Percentiles rank a stretch among this genome's conserved stretches.
Conservation (phyloP, 2,329 filamentous ascomycete genomes). For the Sarocladium brachiariae region DNA sequence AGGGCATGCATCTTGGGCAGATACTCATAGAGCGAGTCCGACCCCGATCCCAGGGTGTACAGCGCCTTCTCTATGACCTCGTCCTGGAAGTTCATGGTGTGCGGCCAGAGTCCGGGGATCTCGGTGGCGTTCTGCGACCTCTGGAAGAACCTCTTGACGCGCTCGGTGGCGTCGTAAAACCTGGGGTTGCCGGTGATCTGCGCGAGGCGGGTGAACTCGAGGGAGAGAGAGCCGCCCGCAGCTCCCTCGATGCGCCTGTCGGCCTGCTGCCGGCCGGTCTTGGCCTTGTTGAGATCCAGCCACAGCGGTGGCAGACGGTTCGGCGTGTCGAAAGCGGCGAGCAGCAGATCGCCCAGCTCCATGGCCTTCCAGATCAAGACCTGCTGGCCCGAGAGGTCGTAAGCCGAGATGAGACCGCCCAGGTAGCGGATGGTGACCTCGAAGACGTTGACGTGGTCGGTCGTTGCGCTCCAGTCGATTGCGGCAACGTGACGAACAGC, state of each 20-base stretch:
- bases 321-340: constrained; percentile 46
- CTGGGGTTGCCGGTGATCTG: constrained; percentile 66
- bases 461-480: constrained; percentile 47
- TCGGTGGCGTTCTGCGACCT: constrained; percentile 58
- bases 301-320: constrained; percentile 43
- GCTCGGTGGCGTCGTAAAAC: constrained; percentile 69
- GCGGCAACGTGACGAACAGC: constrained; percentile 41
- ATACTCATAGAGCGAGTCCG: constrained; percentile 52
- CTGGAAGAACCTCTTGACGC: constrained; percentile 63
- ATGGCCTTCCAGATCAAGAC: constrained; percentile 42
- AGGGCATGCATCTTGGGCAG: constrained; percentile 53
- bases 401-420: constrained; percentile 44
- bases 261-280: constrained; percentile 28
- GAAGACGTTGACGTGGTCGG: constrained; percentile 48
- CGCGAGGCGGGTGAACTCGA: constrained; percentile 69
- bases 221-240: constrained; percentile 56
- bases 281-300: constrained; percentile 36
- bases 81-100: constrained; percentile 53
- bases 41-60: constrained; percentile 38
- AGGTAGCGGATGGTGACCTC: constrained; percentile 55
- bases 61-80: constrained; percentile 32
- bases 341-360: constrained; percentile 48
- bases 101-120: constrained; percentile 68
- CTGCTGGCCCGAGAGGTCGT: constrained; percentile 42
- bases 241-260: constrained; percentile 33